Conservation (phyloP, 495 filamentous ascomycete species). For the Aspergillus avenaceus region DNA sequence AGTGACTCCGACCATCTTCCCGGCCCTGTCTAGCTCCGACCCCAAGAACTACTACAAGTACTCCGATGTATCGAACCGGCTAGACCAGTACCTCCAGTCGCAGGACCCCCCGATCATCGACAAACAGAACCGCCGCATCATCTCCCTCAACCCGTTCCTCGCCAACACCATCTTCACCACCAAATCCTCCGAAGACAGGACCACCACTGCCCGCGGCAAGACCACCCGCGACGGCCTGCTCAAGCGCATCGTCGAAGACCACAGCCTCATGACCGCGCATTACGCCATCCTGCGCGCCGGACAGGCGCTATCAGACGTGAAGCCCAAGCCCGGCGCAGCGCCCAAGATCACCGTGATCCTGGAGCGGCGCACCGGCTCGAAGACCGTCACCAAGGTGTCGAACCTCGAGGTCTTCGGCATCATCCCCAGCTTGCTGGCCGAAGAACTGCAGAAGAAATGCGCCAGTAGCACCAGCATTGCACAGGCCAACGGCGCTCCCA, state of each 20-base stretch:
- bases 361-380: slow-evolving; percentile 65
- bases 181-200: slow-evolving; percentile 50
- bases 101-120: slow-evolving; percentile 55
- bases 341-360: slow-evolving; percentile 58
- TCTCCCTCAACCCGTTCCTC: slow-evolving; percentile 60
- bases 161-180: slow-evolving; percentile 56
- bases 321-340: slow-evolving; percentile 57
- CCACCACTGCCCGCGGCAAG: slow-evolving; percentile 52
- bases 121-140: slow-evolving; percentile 57
- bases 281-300: slow-evolving; percentile 54
- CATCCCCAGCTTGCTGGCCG: slow-evolving; percentile 56
- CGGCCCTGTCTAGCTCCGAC: slow-evolving; percentile 34
- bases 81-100: slow-evolving; percentile 43
- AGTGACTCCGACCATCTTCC: slow-evolving; percentile 52
- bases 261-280: slow-evolving; percentile 43
- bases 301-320: slow-evolving; percentile 48
- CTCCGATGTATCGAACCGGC: slow-evolving; percentile 35
- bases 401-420: slow-evolving; percentile 63
- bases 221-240: slow-evolving; percentile 61
- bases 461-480: slow-evolving; percentile 66
- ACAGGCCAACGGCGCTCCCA: slow-evolving; percentile 57
- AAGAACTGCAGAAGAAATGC: slow-evolving; percentile 68
- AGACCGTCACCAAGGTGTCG: slow-evolving; percentile 61
- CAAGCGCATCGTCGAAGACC: slow-evolving; percentile 53
- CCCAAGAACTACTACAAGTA: slow-evolving; percentile 51